Evolutionary conservation across 345 rosid species (phyloP), one percentile per base, ranked within the genome.

Genomic region (Acer saccharum): DNA sequence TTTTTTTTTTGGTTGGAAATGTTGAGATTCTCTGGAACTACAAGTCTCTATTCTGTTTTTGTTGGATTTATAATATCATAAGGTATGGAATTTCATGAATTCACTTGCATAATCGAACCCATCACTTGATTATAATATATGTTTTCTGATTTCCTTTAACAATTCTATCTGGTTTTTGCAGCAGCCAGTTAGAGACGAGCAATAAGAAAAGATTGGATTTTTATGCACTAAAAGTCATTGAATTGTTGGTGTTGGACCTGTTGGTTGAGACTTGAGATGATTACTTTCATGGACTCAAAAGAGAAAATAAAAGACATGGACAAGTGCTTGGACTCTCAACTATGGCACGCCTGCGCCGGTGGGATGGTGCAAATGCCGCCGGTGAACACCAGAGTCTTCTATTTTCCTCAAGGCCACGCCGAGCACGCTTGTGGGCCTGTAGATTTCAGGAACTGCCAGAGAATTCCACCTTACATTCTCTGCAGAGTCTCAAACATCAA

Each of bases 281-380:
- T 91, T 79, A 81, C 91, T 10, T 89, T 91, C 71, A 86, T 91
- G 91, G 92, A 90, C 61, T 79, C 92, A 2, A 87, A 86, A 69
- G 92, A 91, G 79, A 88, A 88, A 65, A 65, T 78, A 69, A 87
- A 84, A 76, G 88, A 83, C 84, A 81, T 75, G 60, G 96, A 87
- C 65, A 88, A 81, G 74, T 86, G 89, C 71, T 85, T 91, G 76
- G 92, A 88, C 81, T 91, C 93, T 73, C 93, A 87, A 69, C 82
- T 91, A 78, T 91, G 95, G 95, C 95, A 91, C 71, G 93, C 95
- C 73, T 91, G 95, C 74, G 93, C 95, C 14, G 95, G 95, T 25
- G 90, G 93, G n/a, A 88, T 91, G 95, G 91, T 91, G 41, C 93
- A 89, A 77, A 88, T 88, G 89, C 95, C 95, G 21, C 70, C 85